Evolutionary conservation across 192 early-diverging fungal species (phyloP).

Genomic region (Mortierella alpina): DNA sequence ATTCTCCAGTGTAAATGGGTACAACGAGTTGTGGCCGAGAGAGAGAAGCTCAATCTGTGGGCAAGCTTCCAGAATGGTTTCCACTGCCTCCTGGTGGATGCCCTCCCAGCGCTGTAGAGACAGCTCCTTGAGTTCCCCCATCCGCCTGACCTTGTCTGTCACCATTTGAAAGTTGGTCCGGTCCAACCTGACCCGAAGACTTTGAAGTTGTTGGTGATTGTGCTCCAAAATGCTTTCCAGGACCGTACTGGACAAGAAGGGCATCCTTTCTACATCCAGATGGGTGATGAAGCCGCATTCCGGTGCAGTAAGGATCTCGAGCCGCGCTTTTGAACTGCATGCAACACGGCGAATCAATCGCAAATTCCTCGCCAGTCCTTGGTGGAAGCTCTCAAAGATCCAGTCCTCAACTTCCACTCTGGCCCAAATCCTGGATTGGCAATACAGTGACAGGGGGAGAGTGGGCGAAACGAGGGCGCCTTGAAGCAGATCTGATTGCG

Average conservation of each 20-base stretch:
- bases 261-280: constrained; percentile 27
- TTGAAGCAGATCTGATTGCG: constrained; percentile 15
- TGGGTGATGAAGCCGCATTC: constrained; percentile 23
- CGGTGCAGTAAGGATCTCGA: constrained; percentile 10
- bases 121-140: constrained; percentile 30
- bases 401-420: constrained; percentile 24
- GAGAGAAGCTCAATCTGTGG: constrained; percentile 29
- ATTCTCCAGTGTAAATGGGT: constrained; percentile 41
- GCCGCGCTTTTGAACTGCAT: constrained; percentile 13
- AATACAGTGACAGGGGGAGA: constrained; percentile 22
- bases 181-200: constrained; percentile 20
- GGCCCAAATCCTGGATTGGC: constrained; percentile 42
- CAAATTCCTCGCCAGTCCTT: constrained; percentile 19
- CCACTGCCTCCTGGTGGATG: constrained; percentile 19
- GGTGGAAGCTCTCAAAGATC: constrained; percentile 21
- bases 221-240: constrained; percentile 23
- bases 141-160: neutral
- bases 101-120: constrained; percentile 46
- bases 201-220: constrained; percentile 13
- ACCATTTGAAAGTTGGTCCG: constrained; percentile 21
- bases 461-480: constrained; percentile 30
- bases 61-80: constrained; percentile 6
- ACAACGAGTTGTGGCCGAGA: constrained; percentile 26
- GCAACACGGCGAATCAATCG: constrained; percentile 6
- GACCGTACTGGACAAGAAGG: constrained; percentile 21